These are phyloP conservation scores for Haplosporangium gracile DNA, from an alignment of 192 early-diverging fungal genomes.

Conservation along the genomic window DNA sequence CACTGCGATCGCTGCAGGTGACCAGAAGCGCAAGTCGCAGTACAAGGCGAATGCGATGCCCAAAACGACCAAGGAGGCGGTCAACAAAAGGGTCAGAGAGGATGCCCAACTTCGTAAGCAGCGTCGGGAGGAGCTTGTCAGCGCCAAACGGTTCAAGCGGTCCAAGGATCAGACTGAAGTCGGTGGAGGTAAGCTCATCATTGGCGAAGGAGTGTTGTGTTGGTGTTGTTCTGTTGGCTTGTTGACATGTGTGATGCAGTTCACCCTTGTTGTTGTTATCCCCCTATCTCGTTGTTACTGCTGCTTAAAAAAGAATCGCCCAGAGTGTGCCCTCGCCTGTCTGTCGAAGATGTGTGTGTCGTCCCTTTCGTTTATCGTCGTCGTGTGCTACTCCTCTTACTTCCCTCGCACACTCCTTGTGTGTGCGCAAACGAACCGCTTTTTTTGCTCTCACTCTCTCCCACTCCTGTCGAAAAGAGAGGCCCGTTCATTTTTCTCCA, in stretches of 20 bases:
- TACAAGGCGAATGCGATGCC: slow-evolving; percentile 67
- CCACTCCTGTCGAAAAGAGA: not conserved
- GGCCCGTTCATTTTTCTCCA: not conserved
- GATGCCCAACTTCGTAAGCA: slow-evolving; percentile 72
- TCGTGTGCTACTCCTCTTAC: not conserved
- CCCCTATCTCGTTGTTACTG: not conserved
- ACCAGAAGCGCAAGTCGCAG: slow-evolving; percentile 36
- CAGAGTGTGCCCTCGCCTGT: not conserved
- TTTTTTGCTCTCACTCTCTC: not conserved
- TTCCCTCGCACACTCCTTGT: not conserved
- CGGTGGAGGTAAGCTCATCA: not conserved
- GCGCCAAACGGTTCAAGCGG: slow-evolving; percentile 73
- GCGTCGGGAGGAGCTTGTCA: slow-evolving; percentile 78
- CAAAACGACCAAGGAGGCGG: slow-evolving; percentile 62
- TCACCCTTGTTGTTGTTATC: not conserved
- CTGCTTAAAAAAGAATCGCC: not conserved
- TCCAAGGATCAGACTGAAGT: slow-evolving; percentile 29
- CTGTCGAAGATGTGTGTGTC: not conserved
- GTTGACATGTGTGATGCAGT: not conserved
- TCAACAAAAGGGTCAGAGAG: slow-evolving; percentile 65
- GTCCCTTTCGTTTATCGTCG: not conserved
- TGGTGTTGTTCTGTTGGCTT: not conserved
- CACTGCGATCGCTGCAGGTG: not conserved
- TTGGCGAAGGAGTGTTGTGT: not conserved
- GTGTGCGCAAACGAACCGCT: not conserved